These are phyloP conservation scores for Starmerella asiatica DNA, from an alignment of 805 yeast genomes.

Conservation along the genomic window DNA sequence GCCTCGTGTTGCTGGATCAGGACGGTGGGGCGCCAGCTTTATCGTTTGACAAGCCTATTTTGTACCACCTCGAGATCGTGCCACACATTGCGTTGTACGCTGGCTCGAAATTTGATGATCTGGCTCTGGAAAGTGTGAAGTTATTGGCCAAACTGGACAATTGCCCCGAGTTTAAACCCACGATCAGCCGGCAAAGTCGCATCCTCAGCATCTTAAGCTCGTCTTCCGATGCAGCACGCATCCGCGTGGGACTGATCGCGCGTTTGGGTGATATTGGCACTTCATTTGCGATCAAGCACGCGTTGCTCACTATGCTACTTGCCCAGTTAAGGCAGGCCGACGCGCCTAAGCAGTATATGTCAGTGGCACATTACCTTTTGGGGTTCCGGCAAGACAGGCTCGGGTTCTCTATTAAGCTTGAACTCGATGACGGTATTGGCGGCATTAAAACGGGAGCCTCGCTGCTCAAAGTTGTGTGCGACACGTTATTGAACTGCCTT, in stretches of 20 bases:
- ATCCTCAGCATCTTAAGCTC: slow-evolving; percentile 59
- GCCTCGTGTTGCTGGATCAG: slow-evolving; percentile 25
- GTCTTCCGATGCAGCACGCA: slow-evolving; percentile 62
- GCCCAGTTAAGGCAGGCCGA: slow-evolving; percentile 31
- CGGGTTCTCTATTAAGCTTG: slow-evolving; percentile 37
- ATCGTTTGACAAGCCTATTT: slow-evolving; percentile 40
- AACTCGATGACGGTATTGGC: slow-evolving; percentile 33
- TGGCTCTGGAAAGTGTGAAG: slow-evolving; percentile 42
- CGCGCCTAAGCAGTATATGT: slow-evolving; percentile 30
- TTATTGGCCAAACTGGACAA: slow-evolving; percentile 40
- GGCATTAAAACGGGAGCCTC: slow-evolving; percentile 44
- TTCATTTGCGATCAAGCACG: slow-evolving; percentile 33
- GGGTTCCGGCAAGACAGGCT: slow-evolving; percentile 45
- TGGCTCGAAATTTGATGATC: slow-evolving; percentile 37
- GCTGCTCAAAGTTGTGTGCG: slow-evolving; percentile 41
- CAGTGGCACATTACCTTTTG: slow-evolving; percentile 59
- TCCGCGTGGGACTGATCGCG: slow-evolving; percentile 56
- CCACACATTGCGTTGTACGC: slow-evolving; percentile 65
- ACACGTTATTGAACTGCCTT: slow-evolving; percentile 37
- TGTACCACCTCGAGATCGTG: slow-evolving; percentile 56
- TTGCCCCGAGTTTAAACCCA: slow-evolving; percentile 35
- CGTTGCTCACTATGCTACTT: slow-evolving; percentile 45
- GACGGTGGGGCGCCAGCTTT: slow-evolving; percentile 23
- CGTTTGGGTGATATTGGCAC: slow-evolving; percentile 36
- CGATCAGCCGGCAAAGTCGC: slow-evolving; percentile 38